phyloP scores from a whole-genome alignment of 331 rosid genomes.

The Acacia pycnantha region DNA sequence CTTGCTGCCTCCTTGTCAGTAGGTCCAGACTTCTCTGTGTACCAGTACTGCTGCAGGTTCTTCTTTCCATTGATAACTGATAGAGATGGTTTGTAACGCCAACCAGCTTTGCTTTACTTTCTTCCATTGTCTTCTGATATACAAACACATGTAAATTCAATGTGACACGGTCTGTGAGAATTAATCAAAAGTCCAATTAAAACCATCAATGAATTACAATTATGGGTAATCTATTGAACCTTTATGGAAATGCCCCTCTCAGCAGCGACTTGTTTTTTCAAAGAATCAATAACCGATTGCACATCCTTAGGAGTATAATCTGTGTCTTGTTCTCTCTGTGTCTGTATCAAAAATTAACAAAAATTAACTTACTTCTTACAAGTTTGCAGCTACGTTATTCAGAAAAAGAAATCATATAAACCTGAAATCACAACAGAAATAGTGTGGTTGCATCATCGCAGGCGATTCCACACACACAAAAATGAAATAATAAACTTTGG shows the following conservation, averaged over 20 bases:
- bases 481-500: neutral
- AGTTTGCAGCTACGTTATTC: neutral
- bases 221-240: slow-evolving; percentile 42
- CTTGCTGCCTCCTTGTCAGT: slow-evolving; percentile 78
- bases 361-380: slow-evolving; percentile 6
- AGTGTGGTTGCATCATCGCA: neutral
- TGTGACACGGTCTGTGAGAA: too few relatives aligned
- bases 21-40: slow-evolving; percentile 50
- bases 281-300: slow-evolving; percentile 60
- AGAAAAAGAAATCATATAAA: slow-evolving; percentile 1
- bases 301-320: slow-evolving; percentile 47
- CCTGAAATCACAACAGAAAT: slow-evolving; percentile 1
- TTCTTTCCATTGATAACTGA: slow-evolving; percentile 63
- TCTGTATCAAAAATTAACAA: slow-evolving; percentile 38
- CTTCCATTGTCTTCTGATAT: slow-evolving; percentile 80
- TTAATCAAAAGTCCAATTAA: slow-evolving; percentile 9
- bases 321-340: slow-evolving; percentile 35
- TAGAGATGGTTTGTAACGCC: slow-evolving; percentile 57
- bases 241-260: slow-evolving; percentile 56
- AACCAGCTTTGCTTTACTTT: slow-evolving; percentile 69
- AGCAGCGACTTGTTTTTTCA: slow-evolving; percentile 73
- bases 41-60: slow-evolving; percentile 38
- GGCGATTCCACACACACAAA: neutral
- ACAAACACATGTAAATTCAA: slow-evolving; percentile 5
- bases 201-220: slow-evolving; percentile 10